A percentile compares a stretch with the other conserved stretches of the same genome.
These are phyloP conservation scores for Amanita fuliginea DNA, from an alignment of 768 basidiomycete genomes.

Conservation along the genomic window DNA sequence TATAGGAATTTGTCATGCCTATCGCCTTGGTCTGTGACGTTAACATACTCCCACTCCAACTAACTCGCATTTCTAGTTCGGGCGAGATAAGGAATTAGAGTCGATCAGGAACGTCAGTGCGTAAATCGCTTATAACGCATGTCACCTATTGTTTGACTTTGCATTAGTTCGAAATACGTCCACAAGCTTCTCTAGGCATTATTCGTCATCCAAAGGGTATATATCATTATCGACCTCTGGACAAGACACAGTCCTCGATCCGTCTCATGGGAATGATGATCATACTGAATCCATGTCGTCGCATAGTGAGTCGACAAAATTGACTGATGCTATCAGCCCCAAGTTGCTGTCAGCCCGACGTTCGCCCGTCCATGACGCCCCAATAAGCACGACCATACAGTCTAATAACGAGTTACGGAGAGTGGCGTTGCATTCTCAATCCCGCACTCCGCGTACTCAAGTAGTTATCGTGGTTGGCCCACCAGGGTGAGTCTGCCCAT, in stretches of 20 bases:
- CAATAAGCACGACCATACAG: slow-evolving; percentile 22
- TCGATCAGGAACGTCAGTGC: slow-evolving; percentile 54
- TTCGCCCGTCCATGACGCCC: slow-evolving; percentile 14
- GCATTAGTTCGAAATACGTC: slow-evolving; percentile 34
- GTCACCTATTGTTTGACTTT: background rate
- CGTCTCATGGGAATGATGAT: slow-evolving; percentile 23
- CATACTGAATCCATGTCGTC: slow-evolving; percentile 31
- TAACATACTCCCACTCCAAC: background rate
- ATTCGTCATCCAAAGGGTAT: slow-evolving; percentile 31
- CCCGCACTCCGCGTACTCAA: slow-evolving; percentile 40
- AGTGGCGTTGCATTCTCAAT: slow-evolving; percentile 29
- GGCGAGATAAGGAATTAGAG: slow-evolving; percentile 62
- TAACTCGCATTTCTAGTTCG: slow-evolving; percentile 32
- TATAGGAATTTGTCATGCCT: slow-evolving; percentile 61
- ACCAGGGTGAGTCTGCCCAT: slow-evolving; percentile 35
- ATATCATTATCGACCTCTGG: slow-evolving; percentile 23
- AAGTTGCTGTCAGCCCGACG: slow-evolving; percentile 12
- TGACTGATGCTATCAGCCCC: slow-evolving; percentile 14
- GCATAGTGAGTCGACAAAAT: slow-evolving; percentile 26
- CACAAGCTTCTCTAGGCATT: slow-evolving; percentile 49
- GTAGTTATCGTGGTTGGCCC: slow-evolving; percentile 53
- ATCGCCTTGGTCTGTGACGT: slow-evolving; percentile 39
- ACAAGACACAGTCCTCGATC: slow-evolving; percentile 19
- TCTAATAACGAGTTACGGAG: slow-evolving; percentile 34
- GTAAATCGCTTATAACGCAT: slow-evolving; percentile 13